These are phyloP conservation scores for Saccharomycopsis malanga DNA, from an alignment of 805 yeast species.

Conservation along the genomic window DNA sequence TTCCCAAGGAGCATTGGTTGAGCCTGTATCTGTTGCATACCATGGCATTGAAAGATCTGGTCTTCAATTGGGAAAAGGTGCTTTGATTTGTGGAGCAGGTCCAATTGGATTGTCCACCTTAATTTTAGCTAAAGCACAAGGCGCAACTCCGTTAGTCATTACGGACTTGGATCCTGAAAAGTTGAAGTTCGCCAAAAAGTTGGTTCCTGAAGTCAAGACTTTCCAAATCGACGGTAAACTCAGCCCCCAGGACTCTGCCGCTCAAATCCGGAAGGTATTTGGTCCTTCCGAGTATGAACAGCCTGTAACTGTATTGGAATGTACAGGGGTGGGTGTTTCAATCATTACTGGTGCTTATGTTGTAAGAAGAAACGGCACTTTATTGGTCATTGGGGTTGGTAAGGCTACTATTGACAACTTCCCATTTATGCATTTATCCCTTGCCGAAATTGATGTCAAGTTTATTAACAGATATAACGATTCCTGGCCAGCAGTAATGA, in stretches of 20 bases:
- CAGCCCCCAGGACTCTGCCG: constrained; percentile 33
- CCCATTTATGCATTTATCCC: constrained; percentile 49
- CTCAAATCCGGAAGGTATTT: constrained; percentile 30
- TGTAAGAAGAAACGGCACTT: constrained; percentile 40
- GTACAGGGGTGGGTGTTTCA: constrained; percentile 47
- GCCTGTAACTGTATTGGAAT: constrained; percentile 43
- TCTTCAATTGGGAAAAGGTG: constrained; percentile 42
- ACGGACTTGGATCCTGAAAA: constrained; percentile 42
- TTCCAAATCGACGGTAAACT: constrained; percentile 34
- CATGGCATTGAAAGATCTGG: constrained; percentile 46
- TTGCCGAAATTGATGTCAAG: constrained; percentile 45
- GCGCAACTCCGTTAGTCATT: constrained; percentile 46
- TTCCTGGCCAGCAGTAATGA: constrained; percentile 52
- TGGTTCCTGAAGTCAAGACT: constrained; percentile 41
- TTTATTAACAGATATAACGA: constrained; percentile 49
- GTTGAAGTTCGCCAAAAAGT: constrained; percentile 38
- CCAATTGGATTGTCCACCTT: constrained; percentile 51
- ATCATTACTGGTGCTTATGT: constrained; percentile 42
- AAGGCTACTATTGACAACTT: constrained; percentile 37
- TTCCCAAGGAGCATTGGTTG: constrained; percentile 49
- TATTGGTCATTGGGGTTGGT: constrained; percentile 49
- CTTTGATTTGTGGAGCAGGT: constrained; percentile 48
- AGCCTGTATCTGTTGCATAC: constrained; percentile 47
- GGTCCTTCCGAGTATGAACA: constrained; percentile 32
- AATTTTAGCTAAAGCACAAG: constrained; percentile 43